Percentiles rank a stretch among this genome's conserved stretches.
Conservation (phyloP, 495 filamentous ascomycete species). For the Neurospora sp. region DNA sequence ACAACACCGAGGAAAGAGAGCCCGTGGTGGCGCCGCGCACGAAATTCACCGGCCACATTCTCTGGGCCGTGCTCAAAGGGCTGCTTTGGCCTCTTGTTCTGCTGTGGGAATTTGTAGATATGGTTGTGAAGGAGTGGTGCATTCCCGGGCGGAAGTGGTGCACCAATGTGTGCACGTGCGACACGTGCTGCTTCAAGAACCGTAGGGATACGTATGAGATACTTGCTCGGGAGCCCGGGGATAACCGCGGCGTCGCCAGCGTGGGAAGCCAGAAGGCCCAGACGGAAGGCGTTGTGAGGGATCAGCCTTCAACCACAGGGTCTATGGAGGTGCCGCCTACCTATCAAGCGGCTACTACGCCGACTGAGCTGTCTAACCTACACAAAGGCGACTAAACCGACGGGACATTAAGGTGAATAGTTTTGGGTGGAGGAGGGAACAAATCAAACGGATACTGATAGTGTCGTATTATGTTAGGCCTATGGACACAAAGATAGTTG, state of each 20-base stretch:
- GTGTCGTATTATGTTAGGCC: too few species aligned
- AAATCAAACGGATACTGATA: too few species aligned
- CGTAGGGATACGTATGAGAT: not conserved
- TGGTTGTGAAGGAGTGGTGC: not conserved
- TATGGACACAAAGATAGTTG: too few species aligned
- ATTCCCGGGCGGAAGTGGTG: not conserved
- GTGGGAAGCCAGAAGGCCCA: not conserved
- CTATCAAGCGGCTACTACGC: not conserved
- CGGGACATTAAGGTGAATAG: too few species aligned
- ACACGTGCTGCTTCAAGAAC: not conserved
- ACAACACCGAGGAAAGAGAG: not conserved
- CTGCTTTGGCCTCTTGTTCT: not conserved
- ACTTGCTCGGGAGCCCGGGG: not conserved
- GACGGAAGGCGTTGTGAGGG: not conserved
- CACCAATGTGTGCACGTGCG: not conserved
- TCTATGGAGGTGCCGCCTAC: not conserved
- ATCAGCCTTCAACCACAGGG: not conserved
- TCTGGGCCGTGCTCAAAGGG: not conserved
- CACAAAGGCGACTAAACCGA: too few species aligned
- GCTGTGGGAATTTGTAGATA: not conserved
- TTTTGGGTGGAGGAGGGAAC: too few species aligned
- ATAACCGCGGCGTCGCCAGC: not conserved
- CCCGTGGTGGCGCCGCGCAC: not conserved
- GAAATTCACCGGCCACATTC: not conserved
- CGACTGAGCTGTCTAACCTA: not conserved